These are phyloP conservation scores for Cryptococcus sp. DNA, from an alignment of 1,284 basidiomycete species.

Conservation along the genomic window DNA sequence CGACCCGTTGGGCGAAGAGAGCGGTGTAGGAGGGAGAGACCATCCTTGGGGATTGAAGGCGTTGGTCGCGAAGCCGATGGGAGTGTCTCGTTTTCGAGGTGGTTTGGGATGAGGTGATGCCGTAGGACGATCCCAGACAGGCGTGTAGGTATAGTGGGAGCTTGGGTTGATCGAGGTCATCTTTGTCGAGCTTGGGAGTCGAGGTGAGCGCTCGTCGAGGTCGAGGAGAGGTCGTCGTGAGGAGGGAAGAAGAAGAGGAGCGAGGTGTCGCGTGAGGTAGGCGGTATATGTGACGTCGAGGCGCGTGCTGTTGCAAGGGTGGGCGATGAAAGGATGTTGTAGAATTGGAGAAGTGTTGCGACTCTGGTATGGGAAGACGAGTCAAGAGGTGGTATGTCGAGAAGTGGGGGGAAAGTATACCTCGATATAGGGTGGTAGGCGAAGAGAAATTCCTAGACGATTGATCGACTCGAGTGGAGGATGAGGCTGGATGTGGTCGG, in stretches of 20 bases:
- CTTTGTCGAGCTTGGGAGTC: background rate
- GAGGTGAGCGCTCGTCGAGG: too few species aligned
- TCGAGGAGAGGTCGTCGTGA: background rate
- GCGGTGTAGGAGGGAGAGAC: background rate
- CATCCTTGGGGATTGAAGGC: background rate
- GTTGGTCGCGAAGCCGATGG: background rate
- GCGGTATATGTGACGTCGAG: too few species aligned
- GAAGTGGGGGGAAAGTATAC: too few species aligned
- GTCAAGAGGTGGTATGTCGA: too few species aligned
- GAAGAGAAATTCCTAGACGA: too few species aligned
- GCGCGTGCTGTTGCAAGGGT: too few species aligned
- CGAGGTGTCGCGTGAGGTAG: too few species aligned
- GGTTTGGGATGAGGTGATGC: background rate
- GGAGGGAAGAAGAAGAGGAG: background rate
- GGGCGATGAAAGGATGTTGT: too few species aligned
- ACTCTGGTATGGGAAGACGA: too few species aligned
- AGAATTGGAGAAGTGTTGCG: too few species aligned
- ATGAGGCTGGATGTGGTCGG: too few species aligned
- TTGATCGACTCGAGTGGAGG: background rate
- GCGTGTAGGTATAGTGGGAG: background rate
- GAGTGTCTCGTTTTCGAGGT: slow-evolving; percentile 1
- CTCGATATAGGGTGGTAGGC: too few species aligned
- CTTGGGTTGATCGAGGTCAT: background rate
- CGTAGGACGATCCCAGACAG: slow-evolving; percentile 1
- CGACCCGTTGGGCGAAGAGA: background rate